phyloP scores from a whole-genome alignment of 2,329 filamentous ascomycete genomes.

The Fusarium redolens region DNA sequence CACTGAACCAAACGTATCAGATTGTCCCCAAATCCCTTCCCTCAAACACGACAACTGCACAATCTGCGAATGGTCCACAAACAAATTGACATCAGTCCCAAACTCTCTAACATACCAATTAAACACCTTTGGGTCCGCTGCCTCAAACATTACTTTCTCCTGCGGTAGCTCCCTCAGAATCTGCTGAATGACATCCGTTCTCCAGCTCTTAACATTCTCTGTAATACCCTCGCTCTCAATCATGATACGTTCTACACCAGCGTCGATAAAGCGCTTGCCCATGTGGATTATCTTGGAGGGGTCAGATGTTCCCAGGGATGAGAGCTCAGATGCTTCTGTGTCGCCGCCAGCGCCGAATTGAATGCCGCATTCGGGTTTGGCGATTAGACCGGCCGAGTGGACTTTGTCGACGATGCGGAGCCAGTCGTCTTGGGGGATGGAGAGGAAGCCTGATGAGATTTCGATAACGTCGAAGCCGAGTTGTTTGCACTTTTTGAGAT shows the following conservation, averaged over 20 bases:
- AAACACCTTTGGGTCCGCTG: constrained; percentile 65
- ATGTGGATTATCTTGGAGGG: constrained; percentile 50
- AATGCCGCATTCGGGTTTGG: constrained; percentile 67
- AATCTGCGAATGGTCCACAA: constrained; percentile 68
- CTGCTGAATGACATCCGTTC: constrained; percentile 64
- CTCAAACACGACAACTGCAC: constrained; percentile 64
- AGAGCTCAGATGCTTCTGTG: constrained; percentile 58
- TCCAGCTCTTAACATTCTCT: constrained; percentile 65
- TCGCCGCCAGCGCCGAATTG: constrained; percentile 68
- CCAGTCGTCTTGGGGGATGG: constrained; percentile 65
- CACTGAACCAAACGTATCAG: constrained; percentile 61
- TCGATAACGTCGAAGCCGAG: constrained; percentile 66
- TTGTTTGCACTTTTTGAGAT: constrained; percentile 63
- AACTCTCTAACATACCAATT: constrained; percentile 69
- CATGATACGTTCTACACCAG: constrained; percentile 66
- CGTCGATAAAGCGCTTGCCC: constrained; percentile 61
- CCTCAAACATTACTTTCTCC: constrained; percentile 69
- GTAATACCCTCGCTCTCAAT: constrained; percentile 70
- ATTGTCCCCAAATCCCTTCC: constrained; percentile 66
- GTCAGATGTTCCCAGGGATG: constrained; percentile 13
- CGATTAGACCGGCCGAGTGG: constrained; percentile 59
- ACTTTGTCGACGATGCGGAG: constrained; percentile 60
- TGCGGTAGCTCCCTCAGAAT: constrained; percentile 62
- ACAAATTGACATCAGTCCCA: constrained; percentile 66
- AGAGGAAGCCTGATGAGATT: constrained; percentile 64